These are phyloP conservation scores for Auriscalpium orientale DNA, from an alignment of 768 basidiomycete genomes.

Conservation along the genomic window DNA sequence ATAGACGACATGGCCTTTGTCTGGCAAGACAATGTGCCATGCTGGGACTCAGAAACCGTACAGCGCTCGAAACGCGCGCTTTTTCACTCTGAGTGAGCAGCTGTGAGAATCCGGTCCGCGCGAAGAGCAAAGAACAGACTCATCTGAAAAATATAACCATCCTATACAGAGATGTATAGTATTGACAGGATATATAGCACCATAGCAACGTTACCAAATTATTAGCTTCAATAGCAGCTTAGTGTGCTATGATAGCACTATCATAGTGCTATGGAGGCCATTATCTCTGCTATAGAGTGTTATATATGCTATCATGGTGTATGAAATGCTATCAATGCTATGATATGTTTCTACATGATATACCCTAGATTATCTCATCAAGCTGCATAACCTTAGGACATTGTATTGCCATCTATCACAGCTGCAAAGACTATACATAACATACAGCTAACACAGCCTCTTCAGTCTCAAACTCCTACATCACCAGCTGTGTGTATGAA, in stretches of 20 bases:
- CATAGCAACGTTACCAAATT: neutral
- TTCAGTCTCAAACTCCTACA: neutral
- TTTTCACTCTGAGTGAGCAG: too few species aligned
- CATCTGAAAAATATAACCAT: neutral
- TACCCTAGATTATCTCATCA: neutral
- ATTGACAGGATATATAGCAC: neutral
- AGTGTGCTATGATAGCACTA: neutral
- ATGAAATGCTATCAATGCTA: too few species aligned
- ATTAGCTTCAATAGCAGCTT: neutral
- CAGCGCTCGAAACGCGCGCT: too few species aligned
- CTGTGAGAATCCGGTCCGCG: too few species aligned
- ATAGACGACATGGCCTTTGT: too few species aligned
- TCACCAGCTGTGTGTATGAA: neutral
- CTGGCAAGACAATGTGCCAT: too few species aligned
- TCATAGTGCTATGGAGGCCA: neutral
- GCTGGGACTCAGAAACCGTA: too few species aligned
- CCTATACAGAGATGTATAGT: neutral
- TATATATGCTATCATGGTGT: neutral
- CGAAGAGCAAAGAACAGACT: too few species aligned
- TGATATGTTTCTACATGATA: neutral
- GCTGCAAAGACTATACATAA: neutral
- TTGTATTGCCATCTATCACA: neutral
- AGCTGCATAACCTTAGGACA: neutral
- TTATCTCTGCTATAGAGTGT: neutral
- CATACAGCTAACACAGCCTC: neutral